phyloP scores from a whole-genome alignment of 2,329 filamentous ascomycete species.

The Cylindrodendrum hubeiense region DNA sequence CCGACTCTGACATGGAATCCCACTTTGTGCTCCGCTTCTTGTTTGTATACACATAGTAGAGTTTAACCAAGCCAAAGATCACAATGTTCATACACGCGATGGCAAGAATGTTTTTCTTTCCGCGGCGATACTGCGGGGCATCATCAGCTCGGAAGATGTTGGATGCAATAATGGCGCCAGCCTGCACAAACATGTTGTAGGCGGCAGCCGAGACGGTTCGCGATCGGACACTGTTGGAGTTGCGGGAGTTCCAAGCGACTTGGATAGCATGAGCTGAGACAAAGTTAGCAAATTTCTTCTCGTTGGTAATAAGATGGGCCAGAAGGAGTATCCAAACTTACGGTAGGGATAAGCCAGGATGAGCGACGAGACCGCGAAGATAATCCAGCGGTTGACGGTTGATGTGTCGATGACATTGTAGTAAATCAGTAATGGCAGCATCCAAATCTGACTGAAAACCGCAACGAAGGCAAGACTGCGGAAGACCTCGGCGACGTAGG shows the following conservation, averaged over 20 bases:
- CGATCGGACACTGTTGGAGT: conserved; percentile 70
- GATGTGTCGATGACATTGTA: conserved; percentile 18
- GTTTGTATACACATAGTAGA: conserved; percentile 66
- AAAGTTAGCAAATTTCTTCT: not conserved
- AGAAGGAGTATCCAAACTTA: conserved; percentile 1
- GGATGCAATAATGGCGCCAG: conserved; percentile 46
- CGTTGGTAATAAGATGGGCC: not conserved
- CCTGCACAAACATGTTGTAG: conserved; percentile 62
- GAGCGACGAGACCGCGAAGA: conserved; percentile 22
- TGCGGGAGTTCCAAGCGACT: conserved; percentile 55
- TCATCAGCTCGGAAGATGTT: conserved; percentile 57
- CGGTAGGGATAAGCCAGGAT: conserved; percentile 21
- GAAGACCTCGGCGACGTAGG: conserved; percentile 52
- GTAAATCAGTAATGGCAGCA: conserved; percentile 28
- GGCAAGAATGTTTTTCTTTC: conserved; percentile 63
- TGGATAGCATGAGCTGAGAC: conserved; percentile 21
- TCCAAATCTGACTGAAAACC: conserved; percentile 24
- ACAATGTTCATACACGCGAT: conserved; percentile 61
- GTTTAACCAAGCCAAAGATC: conserved; percentile 61
- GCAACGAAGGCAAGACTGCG: conserved; percentile 46
- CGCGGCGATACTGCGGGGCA: conserved; percentile 49
- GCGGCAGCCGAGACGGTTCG: conserved; percentile 68
- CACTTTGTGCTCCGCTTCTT: conserved; percentile 57
- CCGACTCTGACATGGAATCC: conserved; percentile 60
- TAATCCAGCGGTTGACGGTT: conserved; percentile 17